Base-by-base conservation (phyloP, 176 grass and related monocot species). In the Stipa capillata region DNA sequence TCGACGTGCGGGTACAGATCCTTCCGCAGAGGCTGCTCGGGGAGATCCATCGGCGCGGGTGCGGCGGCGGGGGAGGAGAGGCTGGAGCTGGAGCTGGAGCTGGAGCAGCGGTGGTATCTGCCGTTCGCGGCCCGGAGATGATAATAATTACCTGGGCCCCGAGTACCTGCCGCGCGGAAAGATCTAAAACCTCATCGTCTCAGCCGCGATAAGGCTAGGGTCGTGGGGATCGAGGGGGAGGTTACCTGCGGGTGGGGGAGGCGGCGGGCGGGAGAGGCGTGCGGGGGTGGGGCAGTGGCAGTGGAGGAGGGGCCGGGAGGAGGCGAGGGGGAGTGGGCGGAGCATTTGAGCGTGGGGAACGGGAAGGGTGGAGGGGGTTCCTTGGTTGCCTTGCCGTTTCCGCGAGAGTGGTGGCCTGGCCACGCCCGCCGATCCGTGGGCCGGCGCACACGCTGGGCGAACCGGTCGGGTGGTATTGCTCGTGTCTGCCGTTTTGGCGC, bases 1-100 rank as follows among this genome's bases (percentile, higher is more conserved):
- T 98, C 96, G 56, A 85, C 72, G 9, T 81, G 83, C 43, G 92
- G 52, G 82, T 94, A 94, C 61, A 98, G 83, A 54, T 79, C 81
- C 62, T 33, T 81, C 17, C 88, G 85, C 37, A 85, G 21, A 36
- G 36, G 51, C 27, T 56, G 51, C 40, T 18, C 67, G 7, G 42
- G 41, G 31, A 45, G 9, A 42, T 80, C 87, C 87, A 89, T 89
- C 54, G n/a, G 4, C 43, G 58, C 34, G 33, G 23, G n/a, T n/a
- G n/a, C n/a, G n/a, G 6, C 18, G 16, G 29, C 60, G 17, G 3
- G 53, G 45, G 12, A 34, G 59, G 59, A 2, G n/a, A 34, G 10
- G 73, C 24, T 59, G 42, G 53, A 18, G 76, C 68, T 3, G 39
- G 23, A n/a, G n/a, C n/a, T n/a, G n/a, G n/a, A 15, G 77, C 49